Conservation (phyloP, 2,329 filamentous ascomycete species). For the Lasiodiplodia gonubiensis region DNA sequence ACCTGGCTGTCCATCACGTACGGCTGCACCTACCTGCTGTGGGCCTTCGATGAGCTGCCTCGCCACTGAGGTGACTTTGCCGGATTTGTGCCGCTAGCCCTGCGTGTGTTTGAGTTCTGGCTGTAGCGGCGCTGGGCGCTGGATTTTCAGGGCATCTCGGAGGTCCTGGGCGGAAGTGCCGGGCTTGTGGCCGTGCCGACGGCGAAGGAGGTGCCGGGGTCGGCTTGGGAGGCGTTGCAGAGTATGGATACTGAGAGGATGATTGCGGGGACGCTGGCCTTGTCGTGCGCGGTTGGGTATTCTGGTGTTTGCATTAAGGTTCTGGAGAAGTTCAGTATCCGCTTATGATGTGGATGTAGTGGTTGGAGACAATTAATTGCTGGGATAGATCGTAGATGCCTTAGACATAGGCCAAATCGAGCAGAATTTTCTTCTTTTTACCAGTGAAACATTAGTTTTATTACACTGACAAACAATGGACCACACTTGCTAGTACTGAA, state of each 20-base stretch:
- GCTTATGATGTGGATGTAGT: neutral
- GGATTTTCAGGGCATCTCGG: slow-evolving; percentile 4
- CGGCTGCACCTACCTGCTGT: slow-evolving; percentile 8
- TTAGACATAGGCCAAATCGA: too few species aligned
- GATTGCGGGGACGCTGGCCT: neutral
- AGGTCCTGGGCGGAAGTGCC: neutral
- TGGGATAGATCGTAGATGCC: too few species aligned
- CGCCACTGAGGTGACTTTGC: slow-evolving; percentile 6
- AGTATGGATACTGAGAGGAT: neutral
- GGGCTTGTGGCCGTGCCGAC: neutral
- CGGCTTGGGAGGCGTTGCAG: neutral
- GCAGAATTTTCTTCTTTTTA: too few species aligned
- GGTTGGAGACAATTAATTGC: too few species aligned
- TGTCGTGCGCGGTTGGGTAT: neutral
- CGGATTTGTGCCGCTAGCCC: neutral
- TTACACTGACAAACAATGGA: too few species aligned
- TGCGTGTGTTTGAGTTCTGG: slow-evolving; percentile 12
- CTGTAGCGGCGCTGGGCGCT: slow-evolving; percentile 9
- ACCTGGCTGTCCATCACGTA: slow-evolving; percentile 14
- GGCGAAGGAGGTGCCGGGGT: neutral
- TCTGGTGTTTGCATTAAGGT: neutral
- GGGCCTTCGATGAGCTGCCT: slow-evolving; percentile 3
- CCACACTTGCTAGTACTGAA: too few species aligned
- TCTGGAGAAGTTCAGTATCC: neutral
- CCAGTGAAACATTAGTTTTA: too few species aligned